Percentiles rank a stretch among this genome's conserved stretches.
phyloP scores from a whole-genome alignment of 202 grass and related monocot genomes.

The Carex sylvatica region DNA sequence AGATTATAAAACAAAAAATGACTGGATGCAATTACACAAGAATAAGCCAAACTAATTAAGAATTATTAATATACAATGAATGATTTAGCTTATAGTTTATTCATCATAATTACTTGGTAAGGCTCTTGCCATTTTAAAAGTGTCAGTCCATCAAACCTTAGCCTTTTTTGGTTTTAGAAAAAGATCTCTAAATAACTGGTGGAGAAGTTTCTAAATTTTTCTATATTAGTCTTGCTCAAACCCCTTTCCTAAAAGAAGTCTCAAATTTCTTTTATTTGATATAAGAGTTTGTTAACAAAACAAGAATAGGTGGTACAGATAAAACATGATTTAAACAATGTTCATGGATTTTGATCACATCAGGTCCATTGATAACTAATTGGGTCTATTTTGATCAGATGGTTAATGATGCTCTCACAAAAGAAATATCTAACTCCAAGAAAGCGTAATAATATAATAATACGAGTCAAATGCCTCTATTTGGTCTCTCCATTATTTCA shows the following conservation, averaged over 20 bases:
- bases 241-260: neutral
- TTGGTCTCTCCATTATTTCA: too few relatives aligned
- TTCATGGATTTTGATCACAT: neutral
- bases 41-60: too few relatives aligned
- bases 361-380: neutral
- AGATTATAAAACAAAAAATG: neutral
- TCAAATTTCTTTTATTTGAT: neutral
- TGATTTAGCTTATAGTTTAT: too few relatives aligned
- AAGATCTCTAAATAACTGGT: neutral
- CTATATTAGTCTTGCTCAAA: neutral
- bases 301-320: neutral
- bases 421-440: neutral
- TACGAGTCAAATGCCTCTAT: neutral
- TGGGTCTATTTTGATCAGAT: neutral
- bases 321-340: neutral
- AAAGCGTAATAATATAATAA: neutral
- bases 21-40: neutral
- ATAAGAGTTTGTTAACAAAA: neutral
- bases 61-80: too few relatives aligned
- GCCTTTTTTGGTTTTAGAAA: neutral
- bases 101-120: too few relatives aligned
- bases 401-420: neutral
- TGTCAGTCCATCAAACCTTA: neutral
- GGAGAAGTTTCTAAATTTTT: neutral
- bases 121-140: too few relatives aligned